Percentiles rank a stretch among this genome's conserved stretches.
These are phyloP conservation scores for Trebouxia sp. DNA, from an alignment of 139 green algal genomes.

Conservation along the genomic window DNA sequence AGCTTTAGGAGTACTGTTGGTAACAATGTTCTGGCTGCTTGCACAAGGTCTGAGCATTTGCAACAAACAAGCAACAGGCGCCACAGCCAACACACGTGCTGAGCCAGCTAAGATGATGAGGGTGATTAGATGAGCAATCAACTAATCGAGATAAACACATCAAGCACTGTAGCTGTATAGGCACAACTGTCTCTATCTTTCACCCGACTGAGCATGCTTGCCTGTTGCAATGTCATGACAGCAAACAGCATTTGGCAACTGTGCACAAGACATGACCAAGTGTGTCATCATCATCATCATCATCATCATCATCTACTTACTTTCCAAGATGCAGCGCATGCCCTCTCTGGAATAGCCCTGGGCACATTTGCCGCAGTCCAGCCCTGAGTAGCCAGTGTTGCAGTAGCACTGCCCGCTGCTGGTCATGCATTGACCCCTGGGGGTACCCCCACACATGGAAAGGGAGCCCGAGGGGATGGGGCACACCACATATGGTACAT, in stretches of 20 bases:
- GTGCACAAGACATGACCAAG: not conserved
- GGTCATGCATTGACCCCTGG: slow-evolving; percentile 24
- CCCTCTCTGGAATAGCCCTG: slow-evolving; percentile 26
- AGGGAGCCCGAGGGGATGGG: slow-evolving; percentile 28
- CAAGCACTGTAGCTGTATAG: no score
- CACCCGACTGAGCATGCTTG: no score
- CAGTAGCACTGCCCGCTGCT: slow-evolving; percentile 19
- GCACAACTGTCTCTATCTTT: no score
- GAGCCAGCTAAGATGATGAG: no score
- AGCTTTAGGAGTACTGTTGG: no score
- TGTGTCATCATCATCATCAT: not conserved
- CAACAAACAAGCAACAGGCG: no score
- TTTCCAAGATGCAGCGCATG: slow-evolving; percentile 22
- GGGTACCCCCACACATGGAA: slow-evolving; percentile 30
- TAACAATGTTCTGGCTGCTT: no score
- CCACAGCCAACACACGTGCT: no score
- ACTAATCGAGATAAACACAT: no score
- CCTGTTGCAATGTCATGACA: no score
- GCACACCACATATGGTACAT: slow-evolving; percentile 11
- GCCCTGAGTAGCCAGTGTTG: slow-evolving; percentile 15
- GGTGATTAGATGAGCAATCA: no score
- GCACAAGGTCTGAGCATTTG: no score
- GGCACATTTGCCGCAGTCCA: slow-evolving; percentile 29
- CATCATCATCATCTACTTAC: not conserved
- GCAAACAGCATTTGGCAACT: not conserved